Conservation (phyloP, 1,284 basidiomycete species). For the Pisolithus thermaeus region DNA sequence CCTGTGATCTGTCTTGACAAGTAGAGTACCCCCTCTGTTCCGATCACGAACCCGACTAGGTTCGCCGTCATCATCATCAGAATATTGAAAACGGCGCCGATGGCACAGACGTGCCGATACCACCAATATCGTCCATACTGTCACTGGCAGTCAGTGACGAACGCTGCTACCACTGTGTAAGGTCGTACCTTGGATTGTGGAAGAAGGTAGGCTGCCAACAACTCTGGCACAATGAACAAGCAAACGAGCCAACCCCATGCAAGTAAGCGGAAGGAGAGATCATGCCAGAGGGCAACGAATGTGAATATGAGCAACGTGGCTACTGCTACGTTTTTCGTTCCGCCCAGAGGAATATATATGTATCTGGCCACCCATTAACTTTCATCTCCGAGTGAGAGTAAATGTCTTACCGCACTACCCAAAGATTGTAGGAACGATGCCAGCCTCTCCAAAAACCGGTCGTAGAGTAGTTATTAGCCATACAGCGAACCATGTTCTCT, state of each 20-base stretch:
- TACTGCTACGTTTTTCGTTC: conserved; percentile 57
- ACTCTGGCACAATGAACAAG: conserved; percentile 87
- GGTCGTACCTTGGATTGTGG: conserved; percentile 60
- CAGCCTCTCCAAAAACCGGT: conserved; percentile 94
- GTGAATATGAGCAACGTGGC: conserved; percentile 86
- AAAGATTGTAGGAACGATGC: conserved; percentile 96
- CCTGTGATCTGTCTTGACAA: conserved; percentile 64
- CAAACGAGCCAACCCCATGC: conserved; percentile 97
- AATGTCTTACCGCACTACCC: conserved; percentile 73
- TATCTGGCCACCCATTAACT: conserved; percentile 49
- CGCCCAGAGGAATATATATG: conserved; percentile 93
- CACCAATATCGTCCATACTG: conserved; percentile 68
- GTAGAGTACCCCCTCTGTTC: conserved; percentile 76
- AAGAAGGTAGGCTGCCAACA: conserved; percentile 57
- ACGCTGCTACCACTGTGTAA: background rate
- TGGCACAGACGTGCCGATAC: conserved; percentile 85
- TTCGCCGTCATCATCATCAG: conserved; percentile 93
- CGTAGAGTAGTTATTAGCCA: conserved; percentile 97
- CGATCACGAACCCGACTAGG: conserved; percentile 93
- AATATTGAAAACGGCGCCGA: conserved; percentile 84
- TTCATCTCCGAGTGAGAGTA: conserved; percentile 2
- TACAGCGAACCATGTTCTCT: conserved; percentile 98
- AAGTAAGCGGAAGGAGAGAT: conserved; percentile 82
- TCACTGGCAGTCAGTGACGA: conserved; percentile 7
- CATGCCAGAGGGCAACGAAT: conserved; percentile 99